Conservation (phyloP, 176 grass and related monocot species). For the Elymus sibiricus region DNA sequence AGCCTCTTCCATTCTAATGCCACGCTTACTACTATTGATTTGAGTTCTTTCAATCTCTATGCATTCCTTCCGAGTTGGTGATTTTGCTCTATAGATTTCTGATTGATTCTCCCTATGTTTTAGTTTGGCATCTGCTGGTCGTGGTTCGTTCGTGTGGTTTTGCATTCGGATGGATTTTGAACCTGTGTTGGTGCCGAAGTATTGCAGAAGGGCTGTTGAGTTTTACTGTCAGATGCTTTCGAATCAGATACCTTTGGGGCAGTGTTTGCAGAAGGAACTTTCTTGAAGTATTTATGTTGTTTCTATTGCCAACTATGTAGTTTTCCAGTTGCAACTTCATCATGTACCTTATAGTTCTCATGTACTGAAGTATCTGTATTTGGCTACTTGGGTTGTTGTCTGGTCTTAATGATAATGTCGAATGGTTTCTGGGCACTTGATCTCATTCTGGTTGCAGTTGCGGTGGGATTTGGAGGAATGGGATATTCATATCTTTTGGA, state of each 20-base stretch:
- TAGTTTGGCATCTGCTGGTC: conserved; percentile 73
- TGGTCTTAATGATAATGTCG: conserved; percentile 24
- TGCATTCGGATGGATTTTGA: conserved; percentile 83
- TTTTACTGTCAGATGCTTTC: conserved; percentile 61
- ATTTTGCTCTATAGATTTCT: conserved; percentile 45
- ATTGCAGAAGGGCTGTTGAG: conserved; percentile 69
- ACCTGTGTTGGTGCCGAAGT: conserved; percentile 71
- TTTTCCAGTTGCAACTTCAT: conserved; percentile 31
- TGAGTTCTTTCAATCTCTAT: conserved; percentile 26
- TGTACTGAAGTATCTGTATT: conserved; percentile 47
- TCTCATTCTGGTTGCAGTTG: conserved; percentile 28
- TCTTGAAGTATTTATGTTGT: conserved; percentile 44
- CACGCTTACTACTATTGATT: neutral
- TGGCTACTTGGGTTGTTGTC: conserved; percentile 29
- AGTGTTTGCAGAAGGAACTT: conserved; percentile 63
- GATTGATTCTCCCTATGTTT: conserved; percentile 53
- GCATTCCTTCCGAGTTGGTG: conserved; percentile 24
- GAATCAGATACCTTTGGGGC: conserved; percentile 43
- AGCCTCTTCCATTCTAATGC: conserved; percentile 30
- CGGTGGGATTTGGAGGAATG: conserved; percentile 30
- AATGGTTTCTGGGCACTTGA: conserved; percentile 32
- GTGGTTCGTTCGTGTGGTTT: conserved; percentile 82
- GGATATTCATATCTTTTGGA: conserved; percentile 25
- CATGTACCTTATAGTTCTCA: conserved; percentile 47
- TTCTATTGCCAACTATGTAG: conserved; percentile 52